Conservation (phyloP, 2,329 filamentous ascomycete genomes). For the Penicillium sp. region DNA sequence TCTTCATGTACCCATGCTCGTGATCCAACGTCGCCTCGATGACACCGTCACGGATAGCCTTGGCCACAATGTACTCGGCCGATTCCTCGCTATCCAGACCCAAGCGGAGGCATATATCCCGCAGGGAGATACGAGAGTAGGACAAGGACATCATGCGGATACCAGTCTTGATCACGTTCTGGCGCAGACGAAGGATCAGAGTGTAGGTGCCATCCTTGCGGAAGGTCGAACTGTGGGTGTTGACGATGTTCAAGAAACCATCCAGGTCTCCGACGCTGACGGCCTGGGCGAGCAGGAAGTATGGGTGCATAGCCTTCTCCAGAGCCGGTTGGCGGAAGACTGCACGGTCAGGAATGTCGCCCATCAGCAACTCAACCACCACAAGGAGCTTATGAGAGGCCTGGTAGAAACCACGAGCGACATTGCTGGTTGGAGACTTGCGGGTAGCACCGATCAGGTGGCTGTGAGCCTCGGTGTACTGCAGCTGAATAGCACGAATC, state of each 20-base stretch:
- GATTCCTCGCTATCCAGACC: conserved; percentile 95
- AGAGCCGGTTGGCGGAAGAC: conserved; percentile 89
- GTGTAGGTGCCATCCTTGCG: conserved; percentile 94
- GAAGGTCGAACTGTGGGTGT: conserved; percentile 80
- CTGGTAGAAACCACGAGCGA: conserved; percentile 92
- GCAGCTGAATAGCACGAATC: conserved; percentile 93
- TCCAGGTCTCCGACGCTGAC: conserved; percentile 96
- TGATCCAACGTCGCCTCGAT: conserved; percentile 95
- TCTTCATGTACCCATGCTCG: conserved; percentile 97
- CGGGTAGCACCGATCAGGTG: conserved; percentile 90
- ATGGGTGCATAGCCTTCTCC: conserved; percentile 85
- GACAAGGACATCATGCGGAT: conserved; percentile 99
- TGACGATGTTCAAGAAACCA: conserved; percentile 86
- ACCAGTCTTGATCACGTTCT: conserved; percentile 99
- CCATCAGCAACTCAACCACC: conserved; percentile 96
- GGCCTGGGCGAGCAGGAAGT: conserved; percentile 90
- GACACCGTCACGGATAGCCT: conserved; percentile 95
- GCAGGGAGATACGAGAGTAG: conserved; percentile 94
- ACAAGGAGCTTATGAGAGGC: conserved; percentile 95
- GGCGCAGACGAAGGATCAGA: conserved; percentile 87
- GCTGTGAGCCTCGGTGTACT: conserved; percentile 95
- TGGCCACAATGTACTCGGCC: conserved; percentile 98
- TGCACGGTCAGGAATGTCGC: conserved; percentile 93
- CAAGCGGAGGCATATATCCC: conserved; percentile 94
- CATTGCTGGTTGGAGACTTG: conserved; percentile 88